A percentile compares a stretch with the other conserved stretches of the same genome.
Conservation (phyloP, 345 rosid genomes). For the Cardiospermum halicacabum region DNA sequence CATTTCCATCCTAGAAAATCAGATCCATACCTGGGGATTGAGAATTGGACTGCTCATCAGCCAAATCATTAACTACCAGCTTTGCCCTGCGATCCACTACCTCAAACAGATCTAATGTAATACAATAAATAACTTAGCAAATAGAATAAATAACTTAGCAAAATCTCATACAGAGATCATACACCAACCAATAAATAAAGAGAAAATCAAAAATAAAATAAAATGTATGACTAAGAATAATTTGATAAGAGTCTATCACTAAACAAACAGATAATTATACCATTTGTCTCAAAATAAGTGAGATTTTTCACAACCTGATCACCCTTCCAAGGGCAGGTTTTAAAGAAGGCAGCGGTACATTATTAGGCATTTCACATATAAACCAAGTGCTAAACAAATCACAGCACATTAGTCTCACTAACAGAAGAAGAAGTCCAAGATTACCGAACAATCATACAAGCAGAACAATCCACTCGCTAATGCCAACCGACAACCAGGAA, state of each 20-base stretch:
- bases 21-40: constrained; percentile 52
- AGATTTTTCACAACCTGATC: background rate
- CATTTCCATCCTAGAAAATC: background rate
- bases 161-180: background rate
- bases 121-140: constrained; percentile 2
- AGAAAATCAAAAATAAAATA: background rate
- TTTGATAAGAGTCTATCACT: background rate
- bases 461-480: background rate
- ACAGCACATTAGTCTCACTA: background rate
- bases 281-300: background rate
- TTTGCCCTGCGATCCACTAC: constrained; percentile 96
- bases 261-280: background rate
- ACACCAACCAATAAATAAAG: background rate
- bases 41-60: constrained; percentile 68
- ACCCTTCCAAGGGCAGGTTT: background rate
- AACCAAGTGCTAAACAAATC: background rate
- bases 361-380: background rate
- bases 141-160: too few relatives aligned
- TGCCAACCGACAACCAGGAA: background rate
- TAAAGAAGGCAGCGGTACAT: background rate
- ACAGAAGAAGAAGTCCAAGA: background rate
- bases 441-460: background rate
- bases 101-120: constrained; percentile 75
- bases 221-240: background rate
- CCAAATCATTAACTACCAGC: constrained; percentile 77